Base-by-base conservation (phyloP, 2,329 filamentous ascomycete genomes). In the Neocucurbitaria cava region DNA sequence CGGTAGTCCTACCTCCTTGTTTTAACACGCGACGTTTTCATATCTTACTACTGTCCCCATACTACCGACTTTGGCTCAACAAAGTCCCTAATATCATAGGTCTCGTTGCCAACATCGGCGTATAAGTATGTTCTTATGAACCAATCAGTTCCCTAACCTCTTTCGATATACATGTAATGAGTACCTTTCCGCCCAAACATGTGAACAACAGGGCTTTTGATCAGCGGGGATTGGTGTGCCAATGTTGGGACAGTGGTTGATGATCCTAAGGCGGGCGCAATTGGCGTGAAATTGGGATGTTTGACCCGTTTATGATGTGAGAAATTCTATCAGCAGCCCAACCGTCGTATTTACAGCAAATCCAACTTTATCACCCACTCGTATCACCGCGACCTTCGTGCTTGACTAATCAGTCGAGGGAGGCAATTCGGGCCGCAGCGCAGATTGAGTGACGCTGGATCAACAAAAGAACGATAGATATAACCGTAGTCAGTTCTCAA, bases 51-150 rank as follows among this genome's bases (percentile, higher is more conserved):
- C 24, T 26, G 24, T 26, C 24, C 24, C 66, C 64, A 71, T 15
- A 64, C 66, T 21, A 62, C 62, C 18, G 60, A 62, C 50, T 65
- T 33, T 7, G 60, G 58, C 55, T 58, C 57, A 7, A 61, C 57
- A 38, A 56, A 61, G 36, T 63, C 60, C 6, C 47, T 28, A 21
- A 61, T 63, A 53, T 61, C 51, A 42, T 58, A 63, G 5, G 54
- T 63, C 50, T 63, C 60, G 48, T 58, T 61, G 15, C 60, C 60
- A 11, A 63, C 54, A 53, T 61, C 57, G 5, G 54, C 60, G 17
- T 39, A 61, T 41, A 60, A 58, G 45, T 63, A 61, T 7, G 61
- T 55, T 41, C 61, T 57, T 59, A 36, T 23, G 3, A 39, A 21
- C 15, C 9, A 39, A 39, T 18, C 20, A 18, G 17, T n/a, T 9